Evolutionary conservation across 2,329 filamentous ascomycete species (phyloP).

Genomic region (Cadophora gregata): DNA sequence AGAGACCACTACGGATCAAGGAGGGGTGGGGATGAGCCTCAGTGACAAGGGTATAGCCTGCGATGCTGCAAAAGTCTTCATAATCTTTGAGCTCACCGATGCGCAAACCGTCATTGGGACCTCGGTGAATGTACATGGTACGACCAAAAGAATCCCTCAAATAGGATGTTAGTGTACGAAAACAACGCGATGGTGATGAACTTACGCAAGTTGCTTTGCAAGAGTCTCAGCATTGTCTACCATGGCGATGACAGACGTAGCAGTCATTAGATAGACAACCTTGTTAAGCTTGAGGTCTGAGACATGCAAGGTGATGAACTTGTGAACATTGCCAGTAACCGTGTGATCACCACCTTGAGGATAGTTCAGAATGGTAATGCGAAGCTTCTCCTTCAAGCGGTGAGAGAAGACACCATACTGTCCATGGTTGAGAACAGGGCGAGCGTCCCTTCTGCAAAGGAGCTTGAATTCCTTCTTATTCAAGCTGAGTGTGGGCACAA

Average conservation of each 20-base stretch:
- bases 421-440: background rate
- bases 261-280: background rate
- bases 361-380: background rate
- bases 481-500: background rate
- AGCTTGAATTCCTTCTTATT: background rate
- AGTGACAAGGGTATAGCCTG: too few species aligned
- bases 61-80: too few species aligned
- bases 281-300: background rate
- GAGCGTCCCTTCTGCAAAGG: background rate
- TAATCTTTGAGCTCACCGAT: too few species aligned
- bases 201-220: background rate
- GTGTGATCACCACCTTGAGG: background rate
- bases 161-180: background rate
- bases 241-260: background rate
- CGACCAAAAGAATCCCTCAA: background rate
- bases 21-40: too few species aligned
- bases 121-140: background rate
- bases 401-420: background rate
- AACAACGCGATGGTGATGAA: background rate
- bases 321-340: background rate
- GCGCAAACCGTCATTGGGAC: too few species aligned
- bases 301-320: background rate
- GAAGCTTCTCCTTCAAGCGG: background rate
- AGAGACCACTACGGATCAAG: too few species aligned
- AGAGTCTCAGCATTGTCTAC: background rate